Conservation (phyloP, 371 early-diverging fungal species). For the Mucor saturninus region DNA sequence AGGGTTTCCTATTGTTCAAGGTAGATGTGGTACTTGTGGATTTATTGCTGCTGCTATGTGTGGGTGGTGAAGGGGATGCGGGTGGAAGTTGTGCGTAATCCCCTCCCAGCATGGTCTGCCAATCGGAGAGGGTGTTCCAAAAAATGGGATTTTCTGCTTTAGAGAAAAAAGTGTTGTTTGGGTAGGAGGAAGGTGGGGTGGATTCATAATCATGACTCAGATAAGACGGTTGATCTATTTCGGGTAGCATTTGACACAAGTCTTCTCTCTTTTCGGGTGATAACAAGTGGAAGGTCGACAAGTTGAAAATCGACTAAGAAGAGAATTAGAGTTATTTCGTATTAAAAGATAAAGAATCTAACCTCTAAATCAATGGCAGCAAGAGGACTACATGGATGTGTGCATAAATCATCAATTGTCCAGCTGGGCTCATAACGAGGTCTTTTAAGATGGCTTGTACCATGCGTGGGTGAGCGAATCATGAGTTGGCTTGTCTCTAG, state of each 20-base stretch:
- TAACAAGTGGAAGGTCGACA: conserved; percentile 44
- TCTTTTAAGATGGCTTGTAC: conserved; percentile 12
- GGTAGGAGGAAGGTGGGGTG: not conserved
- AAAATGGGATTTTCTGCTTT: conserved; percentile 42
- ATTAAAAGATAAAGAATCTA: too few species aligned
- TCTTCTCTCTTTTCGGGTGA: conserved; percentile 41
- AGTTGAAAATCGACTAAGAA: conserved; percentile 43
- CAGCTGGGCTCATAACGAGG: conserved; percentile 37
- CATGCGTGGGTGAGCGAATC: conserved; percentile 22
- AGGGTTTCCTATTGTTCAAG: conserved; percentile 1
- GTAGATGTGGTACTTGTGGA: conserved; percentile 9
- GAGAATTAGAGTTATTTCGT: conserved; percentile 5
- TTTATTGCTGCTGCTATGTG: conserved; percentile 15
- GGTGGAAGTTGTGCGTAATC: conserved; percentile 18
- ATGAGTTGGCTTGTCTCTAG: conserved; percentile 38
- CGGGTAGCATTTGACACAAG: conserved; percentile 39
- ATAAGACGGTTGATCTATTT: conserved; percentile 24
- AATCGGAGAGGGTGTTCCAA: conserved; percentile 43
- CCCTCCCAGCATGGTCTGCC: conserved; percentile 43
- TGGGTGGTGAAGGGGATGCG: conserved; percentile 12
- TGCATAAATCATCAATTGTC: conserved; percentile 38
- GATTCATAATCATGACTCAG: not conserved
- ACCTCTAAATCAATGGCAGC: conserved; percentile 48
- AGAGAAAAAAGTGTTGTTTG: conserved; percentile 33
- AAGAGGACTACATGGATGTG: conserved; percentile 38